A percentile compares a stretch with the other conserved stretches of the same genome.
Evolutionary conservation across 768 basidiomycete species (phyloP).

Genomic region (Lepiota subincarnata): DNA sequence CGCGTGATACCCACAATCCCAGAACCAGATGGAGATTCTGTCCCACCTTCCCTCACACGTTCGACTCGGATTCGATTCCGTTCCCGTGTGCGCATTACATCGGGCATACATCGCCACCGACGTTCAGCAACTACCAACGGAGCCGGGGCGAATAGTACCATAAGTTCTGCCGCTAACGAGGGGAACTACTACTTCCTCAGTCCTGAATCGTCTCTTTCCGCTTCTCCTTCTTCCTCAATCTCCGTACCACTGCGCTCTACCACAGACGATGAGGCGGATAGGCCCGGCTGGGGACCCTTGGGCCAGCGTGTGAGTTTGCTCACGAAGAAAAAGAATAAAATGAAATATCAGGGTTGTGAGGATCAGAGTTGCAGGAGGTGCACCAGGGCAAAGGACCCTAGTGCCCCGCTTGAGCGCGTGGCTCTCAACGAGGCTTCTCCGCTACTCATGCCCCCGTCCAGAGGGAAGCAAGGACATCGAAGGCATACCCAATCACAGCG

Average conservation of each 20-base stretch:
- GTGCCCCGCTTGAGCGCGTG: background rate
- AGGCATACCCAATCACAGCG: background rate
- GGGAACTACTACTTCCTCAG: conserved; percentile 21
- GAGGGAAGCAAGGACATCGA: background rate
- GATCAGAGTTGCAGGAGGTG: background rate
- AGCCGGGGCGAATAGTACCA: background rate
- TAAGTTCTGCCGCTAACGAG: conserved; percentile 8
- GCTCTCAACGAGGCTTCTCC: conserved; percentile 1
- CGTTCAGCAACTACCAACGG: conserved; percentile 15
- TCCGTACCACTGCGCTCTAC: conserved; percentile 72
- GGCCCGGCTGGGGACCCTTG: conserved; percentile 57
- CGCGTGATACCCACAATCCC: background rate
- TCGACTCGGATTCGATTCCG: conserved; percentile 55
- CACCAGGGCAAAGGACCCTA: background rate
- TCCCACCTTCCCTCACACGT: conserved; percentile 13
- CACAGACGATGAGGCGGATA: conserved; percentile 39
- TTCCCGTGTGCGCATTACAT: conserved; percentile 74
- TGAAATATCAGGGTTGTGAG: conserved; percentile 17
- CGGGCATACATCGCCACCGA: conserved; percentile 53
- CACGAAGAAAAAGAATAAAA: conserved; percentile 23
- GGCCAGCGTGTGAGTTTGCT: conserved; percentile 49
- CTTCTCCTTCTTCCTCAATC: conserved; percentile 75
- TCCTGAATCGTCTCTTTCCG: conserved; percentile 42
- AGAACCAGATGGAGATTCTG: background rate
- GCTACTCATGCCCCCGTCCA: background rate